Base-by-base conservation (phyloP, 371 early-diverging fungal genomes). In the Mucor piriformis region DNA sequence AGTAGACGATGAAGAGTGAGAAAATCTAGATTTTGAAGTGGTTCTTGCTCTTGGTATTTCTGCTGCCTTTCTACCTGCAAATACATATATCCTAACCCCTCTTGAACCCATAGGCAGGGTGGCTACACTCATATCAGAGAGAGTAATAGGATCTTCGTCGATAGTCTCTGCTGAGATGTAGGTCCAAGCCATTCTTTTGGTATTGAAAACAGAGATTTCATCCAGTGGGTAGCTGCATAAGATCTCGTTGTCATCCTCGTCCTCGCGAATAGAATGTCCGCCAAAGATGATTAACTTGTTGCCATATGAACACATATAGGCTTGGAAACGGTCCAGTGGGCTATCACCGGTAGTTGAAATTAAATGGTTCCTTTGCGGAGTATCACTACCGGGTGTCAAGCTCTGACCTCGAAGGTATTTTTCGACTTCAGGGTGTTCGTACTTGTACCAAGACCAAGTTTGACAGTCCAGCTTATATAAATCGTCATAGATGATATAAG, bases 361-460 rank as follows among this genome's bases (percentile, higher is more conserved):
- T 6, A 65, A 18, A 37, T 63, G 46, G 3, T 59, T 34, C 15
- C 55, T 21, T 27, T 59, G 50, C 1, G 54, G 29, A 1, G 24
- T 11, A 10, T 13, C 44, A 13, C n/a, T n/a, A n/a, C 50, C 50
- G 3, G 23, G 21, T 5, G 48, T 15, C 2, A 23, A 23, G 16
- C 2, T 32, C 21, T 57, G 60, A 10, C 37, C 18, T 27, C 69
- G 52, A 0, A 64, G 32, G 37, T 68, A 61, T 3, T 46, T 50
- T 46, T 68, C 69, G 3, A 63, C 64, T 50, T 73, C 73, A 8
- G 73, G 73, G 38, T 69, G 66, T 18, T 73, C 73, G 32, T 63
- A 73, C 33, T 73, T 73, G 58, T 63, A 63, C 73, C 73, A 73
- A 6, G 46, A 44, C 63, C 70, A 73, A 4, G 57, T 58, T 20